Base-by-base conservation (phyloP, 257 asterid genomes). In the Penstemon davidsonii region DNA sequence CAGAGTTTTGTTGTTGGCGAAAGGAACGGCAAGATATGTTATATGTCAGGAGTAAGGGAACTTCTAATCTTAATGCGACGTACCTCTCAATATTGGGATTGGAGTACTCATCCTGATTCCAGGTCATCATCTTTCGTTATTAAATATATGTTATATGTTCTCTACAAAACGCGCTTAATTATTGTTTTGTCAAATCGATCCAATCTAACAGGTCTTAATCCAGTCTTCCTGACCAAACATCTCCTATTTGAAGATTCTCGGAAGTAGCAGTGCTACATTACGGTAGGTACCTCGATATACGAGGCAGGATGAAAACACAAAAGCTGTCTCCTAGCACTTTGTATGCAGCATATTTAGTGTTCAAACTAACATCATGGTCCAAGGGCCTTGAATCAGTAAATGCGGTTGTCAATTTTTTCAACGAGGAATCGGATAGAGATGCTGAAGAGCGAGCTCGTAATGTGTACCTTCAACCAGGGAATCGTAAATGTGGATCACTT, bases 281-380 rank as follows among this genome's bases (percentile, higher is more conserved):
- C 0, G 69, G 62, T 0, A 55, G 38, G 50, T 13, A 68, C 62
- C 70, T 74, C 45, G 79, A 78, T 62, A 69, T 78, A 11, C 74
- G 75, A 38, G 67, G 69, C 15, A 62, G 53, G 62, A 66, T 76
- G 6, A 54, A 12, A 56, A 71, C 77, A 9, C 47, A 41, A 36
- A 37, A 47, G 55, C 49, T 73, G 10, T 44, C 63, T 3, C 60
- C 73, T 6, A 5, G 25, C 5, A 73, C 44, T 10, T 3, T 4
- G 0, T 78, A 78, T 62, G 71, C 61, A 46, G 79, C 79, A 15
- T 61, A 52, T 57, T 69, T 73, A 7, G 68, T 73, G 5, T 78
- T 69, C 38, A 64, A 73, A 11, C 11, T 72, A 47, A 13, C 67
- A 3, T 59, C 56, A 9, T 13, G 10, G 5, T 10, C 66, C 9